Conservation (phyloP, 139 green algal species). For the Dunaliella primolecta region DNA sequence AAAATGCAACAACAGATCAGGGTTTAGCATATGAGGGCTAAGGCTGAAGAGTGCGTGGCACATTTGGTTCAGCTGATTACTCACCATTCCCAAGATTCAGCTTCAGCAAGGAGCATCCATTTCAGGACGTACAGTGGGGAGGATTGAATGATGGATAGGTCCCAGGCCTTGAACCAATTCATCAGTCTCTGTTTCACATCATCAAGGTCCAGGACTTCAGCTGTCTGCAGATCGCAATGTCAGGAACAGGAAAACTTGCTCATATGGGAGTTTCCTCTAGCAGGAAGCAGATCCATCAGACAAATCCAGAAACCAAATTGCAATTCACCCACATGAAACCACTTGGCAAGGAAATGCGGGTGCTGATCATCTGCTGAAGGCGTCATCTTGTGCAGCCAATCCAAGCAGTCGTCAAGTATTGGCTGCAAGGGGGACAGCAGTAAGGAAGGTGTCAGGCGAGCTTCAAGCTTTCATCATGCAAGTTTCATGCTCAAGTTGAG, state of each 20-base stretch:
- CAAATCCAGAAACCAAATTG: not conserved
- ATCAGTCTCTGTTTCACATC: not conserved
- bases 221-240: not conserved
- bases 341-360: not conserved
- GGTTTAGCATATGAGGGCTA: no score
- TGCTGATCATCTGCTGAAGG: not conserved
- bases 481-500: not conserved
- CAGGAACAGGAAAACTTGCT: not conserved
- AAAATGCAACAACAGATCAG: not conserved
- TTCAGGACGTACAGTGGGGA: not conserved
- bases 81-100: not conserved
- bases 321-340: not conserved
- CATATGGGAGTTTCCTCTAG: not conserved
- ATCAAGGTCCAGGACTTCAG: not conserved
- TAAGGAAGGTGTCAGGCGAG: not conserved
- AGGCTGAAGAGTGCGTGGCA: not conserved
- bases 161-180: not conserved
- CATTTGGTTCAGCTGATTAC: not conserved
- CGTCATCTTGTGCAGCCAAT: not conserved
- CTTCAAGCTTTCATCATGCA: not conserved
- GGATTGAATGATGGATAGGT: not conserved
- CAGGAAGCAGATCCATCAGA: not conserved
- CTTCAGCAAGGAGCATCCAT: not conserved
- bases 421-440: not conserved
- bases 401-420: not conserved